phyloP scores from a whole-genome alignment of 169 alveolate genomes.

The Ichthyophthirius multifiliis region DNA sequence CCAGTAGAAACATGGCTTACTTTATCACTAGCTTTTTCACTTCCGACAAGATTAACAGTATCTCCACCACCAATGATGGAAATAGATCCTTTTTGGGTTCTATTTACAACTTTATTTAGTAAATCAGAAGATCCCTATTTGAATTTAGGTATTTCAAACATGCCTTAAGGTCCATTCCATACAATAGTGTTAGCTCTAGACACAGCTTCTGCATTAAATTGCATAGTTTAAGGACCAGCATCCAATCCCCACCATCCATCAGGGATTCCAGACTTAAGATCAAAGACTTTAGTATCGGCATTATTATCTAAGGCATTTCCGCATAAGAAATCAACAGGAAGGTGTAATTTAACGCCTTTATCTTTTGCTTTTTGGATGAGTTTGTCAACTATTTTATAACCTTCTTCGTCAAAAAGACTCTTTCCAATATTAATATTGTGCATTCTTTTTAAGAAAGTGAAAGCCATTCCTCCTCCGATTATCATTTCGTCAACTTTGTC shows the following conservation, averaged over 20 bases:
- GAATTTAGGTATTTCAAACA: conserved; percentile 91
- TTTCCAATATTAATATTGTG: conserved; percentile 39
- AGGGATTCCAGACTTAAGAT: conserved; percentile 90
- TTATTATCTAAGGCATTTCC: conserved; percentile 91
- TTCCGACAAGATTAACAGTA: conserved; percentile 92
- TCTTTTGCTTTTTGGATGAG: conserved; percentile 92
- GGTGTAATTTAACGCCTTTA: conserved; percentile 89
- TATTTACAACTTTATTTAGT: conserved; percentile 88
- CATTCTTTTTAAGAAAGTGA: conserved; percentile 93
- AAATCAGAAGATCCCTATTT: conserved; percentile 89
- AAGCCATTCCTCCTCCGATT: conserved; percentile 99
- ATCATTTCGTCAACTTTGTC: conserved; percentile 94
- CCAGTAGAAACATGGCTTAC: conserved; percentile 98
- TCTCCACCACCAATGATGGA: conserved; percentile 96
- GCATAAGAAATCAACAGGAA: conserved; percentile 94
- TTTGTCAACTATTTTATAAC: conserved; percentile 93
- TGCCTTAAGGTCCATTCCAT: conserved; percentile 98
- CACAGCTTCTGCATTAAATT: conserved; percentile 66
- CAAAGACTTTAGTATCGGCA: conserved; percentile 82
- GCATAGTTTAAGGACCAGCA: conserved; percentile 92
- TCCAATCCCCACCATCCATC: conserved; percentile 98
- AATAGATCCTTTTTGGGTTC: conserved; percentile 91
- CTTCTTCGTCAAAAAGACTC: conserved; percentile 96
- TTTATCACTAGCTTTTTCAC: conserved; percentile 75
- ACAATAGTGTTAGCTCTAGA: conserved; percentile 84